Conservation (phyloP, 768 basidiomycete genomes). For the Leccinellum rugosiceps region DNA sequence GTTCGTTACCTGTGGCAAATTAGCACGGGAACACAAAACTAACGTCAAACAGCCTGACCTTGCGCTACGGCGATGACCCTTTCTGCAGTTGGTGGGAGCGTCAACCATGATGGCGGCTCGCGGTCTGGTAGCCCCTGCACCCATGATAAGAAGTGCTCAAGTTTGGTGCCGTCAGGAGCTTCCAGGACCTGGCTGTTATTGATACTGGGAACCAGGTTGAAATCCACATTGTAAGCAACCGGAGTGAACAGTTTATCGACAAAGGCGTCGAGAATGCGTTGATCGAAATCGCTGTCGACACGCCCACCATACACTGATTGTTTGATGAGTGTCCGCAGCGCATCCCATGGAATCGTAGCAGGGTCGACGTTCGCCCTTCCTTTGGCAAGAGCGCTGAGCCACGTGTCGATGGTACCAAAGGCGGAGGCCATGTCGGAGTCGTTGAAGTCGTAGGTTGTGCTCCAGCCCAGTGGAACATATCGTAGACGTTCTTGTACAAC, state of each 20-base stretch:
- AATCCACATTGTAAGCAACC: conserved; percentile 89
- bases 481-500: conserved; percentile 95
- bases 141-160: conserved; percentile 91
- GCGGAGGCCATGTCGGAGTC: conserved; percentile 97
- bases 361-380: conserved; percentile 93
- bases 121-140: conserved; percentile 85
- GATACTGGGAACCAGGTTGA: conserved; percentile 74
- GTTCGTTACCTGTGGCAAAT: conserved; percentile 59
- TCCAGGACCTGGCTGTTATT: conserved; percentile 54
- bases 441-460: conserved; percentile 97
- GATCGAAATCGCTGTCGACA: conserved; percentile 94
- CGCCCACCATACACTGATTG: conserved; percentile 95
- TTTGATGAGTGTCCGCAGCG: conserved; percentile 89
- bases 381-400: conserved; percentile 77
- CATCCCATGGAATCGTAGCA: conserved; percentile 89
- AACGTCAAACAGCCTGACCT: conserved; percentile 47
- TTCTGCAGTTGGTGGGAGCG: conserved; percentile 89
- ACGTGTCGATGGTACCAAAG: conserved; percentile 86
- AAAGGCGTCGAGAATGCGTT: conserved; percentile 87
- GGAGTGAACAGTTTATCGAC: conserved; percentile 89
- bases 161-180: conserved; percentile 88
- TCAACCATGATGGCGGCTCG: conserved; percentile 93
- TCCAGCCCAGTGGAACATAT: conserved; percentile 96
- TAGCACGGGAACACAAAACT: not conserved
- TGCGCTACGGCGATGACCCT: conserved; percentile 87